phyloP scores from a whole-genome alignment of 1,139 yeast species.

The Kodamaea anthophila region DNA sequence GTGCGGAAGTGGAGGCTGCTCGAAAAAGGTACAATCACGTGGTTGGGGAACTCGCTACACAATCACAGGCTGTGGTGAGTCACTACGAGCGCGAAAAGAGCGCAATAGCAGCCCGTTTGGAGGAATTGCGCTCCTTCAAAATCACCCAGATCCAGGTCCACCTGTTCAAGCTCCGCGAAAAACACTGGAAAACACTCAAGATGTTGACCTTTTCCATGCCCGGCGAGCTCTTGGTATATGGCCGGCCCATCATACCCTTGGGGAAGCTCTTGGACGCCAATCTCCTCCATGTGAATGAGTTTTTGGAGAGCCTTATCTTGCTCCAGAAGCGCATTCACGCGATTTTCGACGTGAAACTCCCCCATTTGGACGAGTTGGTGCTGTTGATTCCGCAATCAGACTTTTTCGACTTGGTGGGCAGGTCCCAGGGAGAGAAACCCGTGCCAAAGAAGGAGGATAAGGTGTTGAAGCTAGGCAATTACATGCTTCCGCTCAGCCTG shows the following conservation, averaged over 20 bases:
- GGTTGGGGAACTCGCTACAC: conserved; percentile 8
- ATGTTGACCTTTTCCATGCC: conserved; percentile 19
- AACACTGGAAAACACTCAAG: conserved; percentile 21
- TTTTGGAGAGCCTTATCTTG: conserved; percentile 33
- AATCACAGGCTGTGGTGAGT: too few relatives aligned
- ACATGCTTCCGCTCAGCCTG: conserved; percentile 37
- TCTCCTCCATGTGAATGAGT: conserved; percentile 30
- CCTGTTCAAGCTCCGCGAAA: conserved; percentile 19
- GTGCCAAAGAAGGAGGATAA: conserved; percentile 16
- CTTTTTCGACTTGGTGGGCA: conserved; percentile 31
- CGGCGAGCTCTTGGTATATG: conserved; percentile 15
- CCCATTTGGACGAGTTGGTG: conserved; percentile 28
- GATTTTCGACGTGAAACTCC: conserved; percentile 25
- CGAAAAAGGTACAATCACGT: background rate
- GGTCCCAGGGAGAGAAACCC: conserved; percentile 11
- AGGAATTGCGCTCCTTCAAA: conserved; percentile 17
- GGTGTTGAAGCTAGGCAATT: conserved; percentile 32
- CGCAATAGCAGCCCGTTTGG: conserved; percentile 10
- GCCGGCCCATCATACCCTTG: conserved; percentile 27
- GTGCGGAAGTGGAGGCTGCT: conserved; percentile 1
- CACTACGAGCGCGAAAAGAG: too few relatives aligned
- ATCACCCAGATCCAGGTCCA: conserved; percentile 27
- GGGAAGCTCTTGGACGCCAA: conserved; percentile 25
- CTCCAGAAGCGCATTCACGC: conserved; percentile 26
- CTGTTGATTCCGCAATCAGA: conserved; percentile 27